Base-by-base conservation (phyloP, 306 rosid species). In the Argentina anserina region DNA sequence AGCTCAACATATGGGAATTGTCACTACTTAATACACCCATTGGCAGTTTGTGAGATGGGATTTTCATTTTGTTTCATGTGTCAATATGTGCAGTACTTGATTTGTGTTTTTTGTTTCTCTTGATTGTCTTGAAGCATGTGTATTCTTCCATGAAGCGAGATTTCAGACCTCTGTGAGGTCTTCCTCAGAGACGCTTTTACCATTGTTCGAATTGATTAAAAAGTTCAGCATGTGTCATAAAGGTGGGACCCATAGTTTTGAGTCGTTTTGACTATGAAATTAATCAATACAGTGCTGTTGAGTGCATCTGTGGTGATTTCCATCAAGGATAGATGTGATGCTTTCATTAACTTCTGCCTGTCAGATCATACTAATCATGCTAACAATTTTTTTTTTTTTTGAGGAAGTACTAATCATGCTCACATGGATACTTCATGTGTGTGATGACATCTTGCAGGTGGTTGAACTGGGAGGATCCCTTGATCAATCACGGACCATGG, bases 401-500 rank as follows among this genome's bases (percentile, higher is more conserved):
- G n/a, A n/a, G n/a, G n/a, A n/a, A n/a, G n/a, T 66, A 59, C 3
- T 73, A 67, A 37, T 71, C 36, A 14, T 67, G 46, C 40, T 74
- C 37, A 56, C 28, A 33, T 75, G 49, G 73, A 29, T 70, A 65
- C 39, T 70, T 11, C 9, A 65, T 53, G 58, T 70, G 40, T 69
- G 21, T 73, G 70, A 75, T 72, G 81, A 46, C 78, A 77, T 31
- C 43, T 56, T 61, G 61, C 81, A 94, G 98, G 86, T 94, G 98
- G 98, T 84, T 88, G 84, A 94, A 94, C 82, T 89, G 76, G 83
- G 96, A 94, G 81, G 97, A 94, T 82, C 95, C 97, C 69, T 81
- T 94, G 87, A 85, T 91, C 84, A 89, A 91, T 81, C 85, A 79
- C 28, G 74, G 65, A 61, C 74, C 87, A 50, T 94, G 97, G 98